Evolutionary conservation across 305 asterid species (phyloP).

Genomic region (Fraxinus xanthoxyloides): DNA sequence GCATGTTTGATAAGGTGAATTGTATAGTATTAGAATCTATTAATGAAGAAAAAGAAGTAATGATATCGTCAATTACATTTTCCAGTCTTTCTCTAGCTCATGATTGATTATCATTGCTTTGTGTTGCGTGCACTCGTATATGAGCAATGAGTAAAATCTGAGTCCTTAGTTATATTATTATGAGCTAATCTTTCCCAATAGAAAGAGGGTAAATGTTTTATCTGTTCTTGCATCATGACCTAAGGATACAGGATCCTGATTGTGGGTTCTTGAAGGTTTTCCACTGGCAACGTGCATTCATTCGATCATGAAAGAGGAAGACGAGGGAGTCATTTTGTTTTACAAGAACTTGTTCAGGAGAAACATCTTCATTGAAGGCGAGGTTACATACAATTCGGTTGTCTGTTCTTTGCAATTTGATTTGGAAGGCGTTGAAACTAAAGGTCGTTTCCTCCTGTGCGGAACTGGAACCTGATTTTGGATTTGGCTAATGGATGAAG

Average conservation of each 20-base stretch:
- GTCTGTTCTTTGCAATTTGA: not conserved
- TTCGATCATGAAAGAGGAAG: not conserved
- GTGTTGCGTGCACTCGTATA: not conserved
- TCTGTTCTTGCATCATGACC: not conserved
- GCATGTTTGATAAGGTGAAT: not conserved
- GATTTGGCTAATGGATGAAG: not conserved
- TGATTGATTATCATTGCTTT: not conserved
- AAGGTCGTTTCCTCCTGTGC: not conserved
- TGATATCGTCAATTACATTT: not conserved
- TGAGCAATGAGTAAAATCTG: not conserved
- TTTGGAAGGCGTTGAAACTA: not conserved
- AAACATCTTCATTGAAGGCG: not conserved
- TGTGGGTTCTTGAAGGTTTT: not conserved
- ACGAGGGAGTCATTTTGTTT: not conserved
- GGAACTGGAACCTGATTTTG: not conserved
- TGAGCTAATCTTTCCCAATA: not conserved
- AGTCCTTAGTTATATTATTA: not conserved
- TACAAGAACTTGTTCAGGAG: not conserved
- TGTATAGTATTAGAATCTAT: not conserved
- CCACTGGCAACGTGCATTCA: not conserved
- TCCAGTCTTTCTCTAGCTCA: not conserved
- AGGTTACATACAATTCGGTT: not conserved
- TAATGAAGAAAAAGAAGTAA: not conserved
- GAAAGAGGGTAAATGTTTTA: not conserved
- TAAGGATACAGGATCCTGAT: not conserved